phyloP scores from a whole-genome alignment of 768 basidiomycete genomes.

The Coprinopsis sp. region DNA sequence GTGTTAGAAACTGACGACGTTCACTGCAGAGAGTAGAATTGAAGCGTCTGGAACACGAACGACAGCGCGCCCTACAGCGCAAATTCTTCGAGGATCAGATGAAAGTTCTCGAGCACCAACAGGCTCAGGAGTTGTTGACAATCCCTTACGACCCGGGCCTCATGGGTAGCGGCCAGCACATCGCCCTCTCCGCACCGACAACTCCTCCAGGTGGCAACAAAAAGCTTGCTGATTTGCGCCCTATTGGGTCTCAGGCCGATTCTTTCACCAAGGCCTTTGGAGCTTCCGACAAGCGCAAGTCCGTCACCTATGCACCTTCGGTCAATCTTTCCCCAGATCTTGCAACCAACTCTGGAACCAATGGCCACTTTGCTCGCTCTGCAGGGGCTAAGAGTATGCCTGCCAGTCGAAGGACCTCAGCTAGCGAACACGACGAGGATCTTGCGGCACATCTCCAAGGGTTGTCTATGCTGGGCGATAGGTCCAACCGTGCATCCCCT shows the following conservation, averaged over 20 bases:
- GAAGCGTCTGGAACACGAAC: conserved; percentile 89
- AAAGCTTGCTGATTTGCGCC: conserved; percentile 53
- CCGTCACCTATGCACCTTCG: conserved; percentile 77
- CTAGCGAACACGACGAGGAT: conserved; percentile 83
- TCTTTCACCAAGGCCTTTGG: conserved; percentile 66
- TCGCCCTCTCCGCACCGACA: conserved; percentile 86
- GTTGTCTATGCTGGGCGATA: conserved; percentile 63
- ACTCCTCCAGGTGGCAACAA: conserved; percentile 80
- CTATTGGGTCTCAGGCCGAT: conserved; percentile 46
- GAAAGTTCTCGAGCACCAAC: conserved; percentile 88
- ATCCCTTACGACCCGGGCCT: conserved; percentile 62
- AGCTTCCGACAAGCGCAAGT: conserved; percentile 76
- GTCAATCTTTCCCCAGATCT: conserved; percentile 73
- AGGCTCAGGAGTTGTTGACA: conserved; percentile 77
- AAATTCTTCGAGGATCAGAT: conserved; percentile 96
- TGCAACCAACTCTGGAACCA: conserved; percentile 35
- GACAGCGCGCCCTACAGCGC: conserved; percentile 81
- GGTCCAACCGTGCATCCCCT: conserved; percentile 52
- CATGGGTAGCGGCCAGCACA: conserved; percentile 55
- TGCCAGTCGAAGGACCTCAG: conserved; percentile 83
- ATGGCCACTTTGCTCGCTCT: conserved; percentile 58
- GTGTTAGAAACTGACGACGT: not conserved
- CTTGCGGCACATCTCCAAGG: conserved; percentile 72
- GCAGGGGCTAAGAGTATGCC: conserved; percentile 91
- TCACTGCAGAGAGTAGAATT: conserved; percentile 62